Base-by-base conservation (phyloP, 2,329 filamentous ascomycete genomes). In the Penicillium crustosum region DNA sequence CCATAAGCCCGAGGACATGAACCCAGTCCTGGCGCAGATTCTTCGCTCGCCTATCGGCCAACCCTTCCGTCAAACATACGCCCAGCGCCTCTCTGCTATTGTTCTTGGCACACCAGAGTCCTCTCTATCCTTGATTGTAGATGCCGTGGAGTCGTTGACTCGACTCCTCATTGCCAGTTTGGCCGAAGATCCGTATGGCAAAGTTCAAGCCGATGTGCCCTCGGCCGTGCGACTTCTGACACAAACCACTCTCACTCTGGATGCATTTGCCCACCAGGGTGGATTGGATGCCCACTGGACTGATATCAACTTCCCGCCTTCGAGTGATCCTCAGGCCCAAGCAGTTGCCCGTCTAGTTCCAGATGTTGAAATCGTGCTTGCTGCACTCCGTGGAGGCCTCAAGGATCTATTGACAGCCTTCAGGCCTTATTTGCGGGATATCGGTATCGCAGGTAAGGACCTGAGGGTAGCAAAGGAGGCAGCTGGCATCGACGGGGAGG, bases 191-290 rank as follows among this genome's bases (percentile, higher is more conserved):
- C 83, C 83, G 47, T 94, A 87, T 69, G 93, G 93, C 15, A 89
- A 90, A 65, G 93, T 95, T n/a, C 89, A 95, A 64, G 82, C 86
- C 43, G 90, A 94, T 62, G 86, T 97, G 2, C 85, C 89, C 1
- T 77, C 77, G 49, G 87, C 96, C 56, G 85, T 97, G 50, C 84
- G 88, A 47, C 85, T 86, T 1, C 84, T 95, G 60, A 93, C 90
- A 0, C 70, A 72, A 44, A 86, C 89, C 0, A 86, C 92, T 55
- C 82, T 79, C 54, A 86, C 86, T 63, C 78, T 96, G 4, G 88
- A 96, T 67, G 76, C 71, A 1, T 91, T 95, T 69, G 81, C 86
- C 62, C 64, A 75, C 45, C 59, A 66, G 31, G 69, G 65, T 25
- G 75, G 74, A 1, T 65, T 77, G 13, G 81, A 84, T 1, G 74